Base-by-base conservation (phyloP, 768 basidiomycete genomes). In the Suillus subalutaceus region DNA sequence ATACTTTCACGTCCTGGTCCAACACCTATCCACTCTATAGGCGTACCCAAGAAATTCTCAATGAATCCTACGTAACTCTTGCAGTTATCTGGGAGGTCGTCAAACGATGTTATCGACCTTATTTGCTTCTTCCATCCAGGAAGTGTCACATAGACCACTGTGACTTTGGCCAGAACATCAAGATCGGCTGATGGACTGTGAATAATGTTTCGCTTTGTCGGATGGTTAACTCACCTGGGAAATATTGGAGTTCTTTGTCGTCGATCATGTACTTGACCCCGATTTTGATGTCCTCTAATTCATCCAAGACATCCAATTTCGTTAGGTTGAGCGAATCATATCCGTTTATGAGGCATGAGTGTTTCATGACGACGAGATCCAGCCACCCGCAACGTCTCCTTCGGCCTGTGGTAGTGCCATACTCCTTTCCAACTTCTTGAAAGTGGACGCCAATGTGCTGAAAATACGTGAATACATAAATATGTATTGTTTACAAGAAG, bases 381-480 rank as follows among this genome's bases (percentile, higher is more conserved):
- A 99, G 88, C 97, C 97, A 99, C 15, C 97, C 97, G 78, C 96
- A 94, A 63, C 97, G 91, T 66, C 97, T 85, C 44, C 92, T 83
- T 37, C 97, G 89, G 8, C 97, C 97, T 1, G 97, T 99, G 1
- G 96, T 97, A 32, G 87, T 89, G 23, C 97, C 97, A 69, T 85
- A 97, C 76, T 99, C 97, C 56, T 84, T 85, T 6, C 97, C 97
- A 9, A 98, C 90, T 78, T 96, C 94, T 82, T 99, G 97, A 20
- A 99, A 80, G 71, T 95, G 94, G 23, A 85, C 84, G 13, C 97
- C 97, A 48, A 90, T 76, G 35, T 90, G 87, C 94, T 96, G 72
- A 52, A 52, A 12, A 59, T 53, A 32, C 3, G 65, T 44, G 66
- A 60, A 70, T 64, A 16, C 12, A 44, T 61, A 55, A 15, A 7